These are phyloP conservation scores for Hypoxylon intermedium DNA, from an alignment of 495 filamentous ascomycete species.

Conservation along the genomic window DNA sequence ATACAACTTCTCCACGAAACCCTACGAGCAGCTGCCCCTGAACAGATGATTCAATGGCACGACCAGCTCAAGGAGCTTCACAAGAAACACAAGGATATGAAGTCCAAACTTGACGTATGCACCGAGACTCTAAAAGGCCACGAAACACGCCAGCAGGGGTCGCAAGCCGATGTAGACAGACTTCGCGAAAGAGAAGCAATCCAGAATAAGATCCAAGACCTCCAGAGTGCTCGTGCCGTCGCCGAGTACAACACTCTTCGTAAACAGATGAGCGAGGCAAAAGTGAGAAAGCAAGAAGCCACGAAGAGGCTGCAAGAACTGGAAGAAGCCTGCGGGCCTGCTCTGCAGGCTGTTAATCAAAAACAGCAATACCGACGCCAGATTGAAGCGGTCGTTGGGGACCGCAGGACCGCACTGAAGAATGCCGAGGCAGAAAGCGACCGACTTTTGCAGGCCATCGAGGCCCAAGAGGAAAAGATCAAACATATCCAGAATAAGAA, in stretches of 20 bases:
- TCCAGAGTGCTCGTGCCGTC: slow-evolving; percentile 71
- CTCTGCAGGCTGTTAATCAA: slow-evolving; percentile 65
- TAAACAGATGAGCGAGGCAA: slow-evolving; percentile 53
- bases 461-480: slow-evolving; percentile 59
- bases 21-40: slow-evolving; percentile 81
- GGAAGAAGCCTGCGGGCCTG: slow-evolving; percentile 68
- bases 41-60: slow-evolving; percentile 82
- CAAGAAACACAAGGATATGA: slow-evolving; percentile 69
- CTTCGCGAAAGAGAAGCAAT: slow-evolving; percentile 76
- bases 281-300: slow-evolving; percentile 54
- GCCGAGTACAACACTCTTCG: slow-evolving; percentile 63
- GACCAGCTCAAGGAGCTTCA: slow-evolving; percentile 72
- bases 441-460: slow-evolving; percentile 55
- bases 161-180: slow-evolving; percentile 83
- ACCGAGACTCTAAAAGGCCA: slow-evolving; percentile 68
- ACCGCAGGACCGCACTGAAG: slow-evolving; percentile 59
- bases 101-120: slow-evolving; percentile 64
- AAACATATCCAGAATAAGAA: slow-evolving; percentile 62
- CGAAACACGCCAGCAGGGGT: slow-evolving; percentile 75
- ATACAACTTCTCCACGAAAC: slow-evolving; percentile 88
- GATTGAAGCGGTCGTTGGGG: slow-evolving; percentile 57
- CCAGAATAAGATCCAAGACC: slow-evolving; percentile 66
- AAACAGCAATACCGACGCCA: slow-evolving; percentile 67
- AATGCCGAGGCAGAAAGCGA: slow-evolving; percentile 62
- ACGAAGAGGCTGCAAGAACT: slow-evolving; percentile 62